Conservation (phyloP, 1,139 yeast species). For the Geotrichum reessii region DNA sequence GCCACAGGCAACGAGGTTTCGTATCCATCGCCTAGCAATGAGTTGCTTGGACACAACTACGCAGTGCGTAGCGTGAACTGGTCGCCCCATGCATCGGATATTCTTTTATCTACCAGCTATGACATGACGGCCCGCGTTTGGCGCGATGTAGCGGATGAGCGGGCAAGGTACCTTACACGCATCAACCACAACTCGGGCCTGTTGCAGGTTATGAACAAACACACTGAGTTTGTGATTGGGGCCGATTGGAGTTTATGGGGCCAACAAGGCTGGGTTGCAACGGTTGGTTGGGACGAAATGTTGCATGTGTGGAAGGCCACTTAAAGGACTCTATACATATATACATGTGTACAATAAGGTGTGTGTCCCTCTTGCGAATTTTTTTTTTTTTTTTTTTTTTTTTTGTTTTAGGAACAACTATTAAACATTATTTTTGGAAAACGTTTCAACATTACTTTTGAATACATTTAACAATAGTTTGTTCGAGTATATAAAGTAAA, state of each 20-base stretch:
- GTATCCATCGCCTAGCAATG: constrained; percentile 54
- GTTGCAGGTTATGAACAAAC: constrained; percentile 57
- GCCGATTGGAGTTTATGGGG: constrained; percentile 98
- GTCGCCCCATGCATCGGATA: constrained; percentile 81
- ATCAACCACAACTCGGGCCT: constrained; percentile 39
- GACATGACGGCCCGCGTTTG: constrained; percentile 91
- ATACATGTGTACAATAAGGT: not conserved
- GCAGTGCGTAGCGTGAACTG: constrained; percentile 78
- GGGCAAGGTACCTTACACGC: constrained; percentile 10
- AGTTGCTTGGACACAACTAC: constrained; percentile 79
- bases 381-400: constrained; percentile 1
- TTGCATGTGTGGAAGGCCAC: constrained; percentile 74
- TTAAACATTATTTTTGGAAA: not conserved
- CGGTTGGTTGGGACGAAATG: constrained; percentile 97
- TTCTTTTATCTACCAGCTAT: constrained; percentile 70
- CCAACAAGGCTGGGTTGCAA: constrained; percentile 89
- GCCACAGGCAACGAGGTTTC: constrained; percentile 25
- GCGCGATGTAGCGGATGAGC: constrained; percentile 45
- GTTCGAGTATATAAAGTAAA: too few relatives aligned
- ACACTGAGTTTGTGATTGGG: constrained; percentile 88
- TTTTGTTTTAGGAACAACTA: not conserved
- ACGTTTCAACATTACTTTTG: too few relatives aligned
- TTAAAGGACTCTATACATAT: not conserved
- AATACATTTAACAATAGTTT: too few relatives aligned
- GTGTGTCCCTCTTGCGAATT: not conserved